These are phyloP conservation scores for Colletotrichum eremochloae DNA, from an alignment of 2,329 filamentous ascomycete species.

Conservation along the genomic window DNA sequence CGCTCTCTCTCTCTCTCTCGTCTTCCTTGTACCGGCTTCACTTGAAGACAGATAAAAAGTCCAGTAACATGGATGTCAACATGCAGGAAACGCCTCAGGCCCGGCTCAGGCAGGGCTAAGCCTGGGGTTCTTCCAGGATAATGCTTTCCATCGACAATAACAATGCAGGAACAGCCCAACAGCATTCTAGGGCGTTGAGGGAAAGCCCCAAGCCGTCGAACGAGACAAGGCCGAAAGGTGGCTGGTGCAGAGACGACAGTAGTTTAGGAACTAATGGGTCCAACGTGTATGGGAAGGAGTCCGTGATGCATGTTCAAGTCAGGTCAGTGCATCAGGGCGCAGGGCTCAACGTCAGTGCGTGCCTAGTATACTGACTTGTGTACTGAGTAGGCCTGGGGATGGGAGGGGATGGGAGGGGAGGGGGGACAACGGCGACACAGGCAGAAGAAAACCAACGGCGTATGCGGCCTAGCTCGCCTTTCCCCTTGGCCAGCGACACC, in stretches of 20 bases:
- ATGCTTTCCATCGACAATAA: background rate
- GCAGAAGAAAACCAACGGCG: conserved; percentile 1
- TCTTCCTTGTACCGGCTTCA: background rate
- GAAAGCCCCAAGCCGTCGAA: conserved; percentile 12
- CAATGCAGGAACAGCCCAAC: background rate
- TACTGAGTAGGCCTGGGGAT: no score
- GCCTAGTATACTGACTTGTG: background rate
- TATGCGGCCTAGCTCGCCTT: conserved; percentile 26
- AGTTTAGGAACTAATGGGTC: background rate
- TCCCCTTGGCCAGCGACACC: conserved; percentile 24
- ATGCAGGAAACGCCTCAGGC: conserved; percentile 11
- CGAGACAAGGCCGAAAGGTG: conserved; percentile 5
- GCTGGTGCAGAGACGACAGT: background rate
- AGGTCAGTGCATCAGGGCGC: conserved; percentile 32
- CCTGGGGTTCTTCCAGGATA: conserved; percentile 4
- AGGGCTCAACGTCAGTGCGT: conserved; percentile 24
- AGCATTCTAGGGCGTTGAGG: conserved; percentile 12
- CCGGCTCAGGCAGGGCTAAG: background rate
- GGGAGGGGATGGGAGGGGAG: background rate
- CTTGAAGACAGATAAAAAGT: background rate
- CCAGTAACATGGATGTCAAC: background rate
- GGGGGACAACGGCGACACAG: background rate
- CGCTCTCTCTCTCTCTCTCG: no score
- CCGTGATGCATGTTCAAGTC: conserved; percentile 31
- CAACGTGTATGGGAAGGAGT: background rate